Conservation (phyloP, 345 rosid genomes). For the Euphorbia peplus region DNA sequence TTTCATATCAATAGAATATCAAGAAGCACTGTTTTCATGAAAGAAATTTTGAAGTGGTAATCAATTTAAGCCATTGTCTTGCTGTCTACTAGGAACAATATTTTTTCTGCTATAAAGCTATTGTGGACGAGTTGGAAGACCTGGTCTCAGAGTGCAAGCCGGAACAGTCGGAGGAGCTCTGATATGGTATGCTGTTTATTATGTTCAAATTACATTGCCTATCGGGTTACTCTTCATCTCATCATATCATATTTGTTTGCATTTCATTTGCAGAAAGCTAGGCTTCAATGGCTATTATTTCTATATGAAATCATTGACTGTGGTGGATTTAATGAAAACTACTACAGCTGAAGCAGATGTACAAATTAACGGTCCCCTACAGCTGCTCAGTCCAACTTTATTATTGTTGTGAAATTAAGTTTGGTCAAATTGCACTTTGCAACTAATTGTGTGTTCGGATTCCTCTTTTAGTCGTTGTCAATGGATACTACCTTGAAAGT, state of each 20-base stretch:
- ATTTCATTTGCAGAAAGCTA: background rate
- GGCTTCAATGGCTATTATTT: too few species aligned
- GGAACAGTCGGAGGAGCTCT: constrained; percentile 4
- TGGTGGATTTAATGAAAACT: background rate
- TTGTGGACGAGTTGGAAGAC: constrained; percentile 68
- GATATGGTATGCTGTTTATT: constrained; percentile 3
- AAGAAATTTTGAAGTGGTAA: background rate
- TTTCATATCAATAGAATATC: too few species aligned
- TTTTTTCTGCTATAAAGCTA: constrained; percentile 65
- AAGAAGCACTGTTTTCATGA: background rate
- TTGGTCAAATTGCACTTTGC: background rate
- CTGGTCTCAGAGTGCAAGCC: constrained; percentile 30
- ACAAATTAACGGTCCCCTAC: background rate
- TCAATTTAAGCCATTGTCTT: constrained; percentile 2
- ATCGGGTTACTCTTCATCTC: background rate
- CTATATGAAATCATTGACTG: too few species aligned
- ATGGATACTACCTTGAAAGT: background rate
- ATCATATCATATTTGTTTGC: background rate
- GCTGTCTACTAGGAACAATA: constrained; percentile 61
- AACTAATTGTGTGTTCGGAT: background rate
- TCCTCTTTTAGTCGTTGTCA: background rate
- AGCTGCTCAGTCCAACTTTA: background rate
- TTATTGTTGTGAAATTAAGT: background rate
- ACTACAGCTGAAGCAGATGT: background rate
- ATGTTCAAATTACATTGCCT: background rate